These are phyloP conservation scores for Lodderomyces pseudojiufengensis DNA, from an alignment of 1,139 yeast species.

Conservation along the genomic window DNA sequence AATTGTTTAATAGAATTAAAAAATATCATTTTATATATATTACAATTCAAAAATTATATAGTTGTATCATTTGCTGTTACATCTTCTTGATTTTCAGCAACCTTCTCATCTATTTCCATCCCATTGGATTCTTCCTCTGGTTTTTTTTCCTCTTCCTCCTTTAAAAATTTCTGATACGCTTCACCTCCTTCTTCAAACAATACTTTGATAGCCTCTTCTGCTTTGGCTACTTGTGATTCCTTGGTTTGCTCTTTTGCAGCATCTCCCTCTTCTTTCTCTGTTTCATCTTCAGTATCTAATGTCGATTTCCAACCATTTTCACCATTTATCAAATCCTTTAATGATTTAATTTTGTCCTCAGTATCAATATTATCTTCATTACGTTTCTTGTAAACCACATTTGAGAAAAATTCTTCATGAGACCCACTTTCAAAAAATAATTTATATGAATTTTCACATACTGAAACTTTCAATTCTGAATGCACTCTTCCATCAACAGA, in stretches of 20 bases:
- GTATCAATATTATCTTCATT: slow-evolving; percentile 24
- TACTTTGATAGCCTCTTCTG: slow-evolving; percentile 22
- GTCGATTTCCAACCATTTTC: slow-evolving; percentile 39
- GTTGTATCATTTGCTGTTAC: neutral
- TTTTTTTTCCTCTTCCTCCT: slow-evolving; percentile 6
- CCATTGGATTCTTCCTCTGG: slow-evolving; percentile 6
- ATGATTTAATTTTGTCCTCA: slow-evolving; percentile 25
- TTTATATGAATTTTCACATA: slow-evolving; percentile 75
- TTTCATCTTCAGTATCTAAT: slow-evolving; percentile 13
- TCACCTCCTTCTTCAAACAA: slow-evolving; percentile 33
- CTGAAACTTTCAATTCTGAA: slow-evolving; percentile 75
- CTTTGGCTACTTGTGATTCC: too few species aligned
- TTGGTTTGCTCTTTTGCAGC: too few species aligned
- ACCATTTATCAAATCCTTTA: slow-evolving; percentile 29
- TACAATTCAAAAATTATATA: slow-evolving; percentile 3
- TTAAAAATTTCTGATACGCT: slow-evolving; percentile 23
- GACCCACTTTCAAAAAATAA: slow-evolving; percentile 81
- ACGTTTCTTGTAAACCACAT: slow-evolving; percentile 36
- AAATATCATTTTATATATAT: slow-evolving; percentile 3
- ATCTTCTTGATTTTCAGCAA: neutral
- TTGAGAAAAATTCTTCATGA: slow-evolving; percentile 72
- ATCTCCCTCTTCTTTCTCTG: neutral
- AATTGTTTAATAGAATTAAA: slow-evolving; percentile 9
- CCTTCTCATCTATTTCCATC: neutral
- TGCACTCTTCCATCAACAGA: slow-evolving; percentile 62